Evolutionary conservation across 768 basidiomycete species (phyloP).

Genomic region (Leucocoprinus leucothites): DNA sequence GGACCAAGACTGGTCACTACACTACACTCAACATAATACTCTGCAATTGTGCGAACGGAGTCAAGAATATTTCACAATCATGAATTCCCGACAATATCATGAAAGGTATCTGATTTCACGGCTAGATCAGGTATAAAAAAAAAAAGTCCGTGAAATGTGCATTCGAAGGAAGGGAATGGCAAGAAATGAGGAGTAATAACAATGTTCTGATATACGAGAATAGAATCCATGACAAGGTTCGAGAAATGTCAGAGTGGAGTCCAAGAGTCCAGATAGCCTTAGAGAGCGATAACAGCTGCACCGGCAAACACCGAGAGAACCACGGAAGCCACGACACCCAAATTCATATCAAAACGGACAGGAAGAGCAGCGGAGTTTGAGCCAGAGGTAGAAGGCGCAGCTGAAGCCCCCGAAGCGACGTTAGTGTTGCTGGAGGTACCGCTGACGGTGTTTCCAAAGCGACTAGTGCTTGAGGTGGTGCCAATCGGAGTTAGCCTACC

Average conservation of each 20-base stretch:
- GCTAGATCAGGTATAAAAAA: no score
- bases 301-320: constrained; percentile 43
- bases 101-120: no score
- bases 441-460: constrained; percentile 18
- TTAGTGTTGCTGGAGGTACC: constrained; percentile 14
- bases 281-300: constrained; percentile 42
- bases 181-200: neutral
- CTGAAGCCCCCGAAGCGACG: constrained; percentile 7
- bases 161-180: neutral
- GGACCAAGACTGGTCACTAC: constrained; percentile 4
- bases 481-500: neutral
- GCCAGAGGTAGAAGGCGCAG: constrained; percentile 17
- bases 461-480: constrained; percentile 8
- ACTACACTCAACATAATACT: neutral
- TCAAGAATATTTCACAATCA: no score
- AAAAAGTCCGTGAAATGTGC: constrained; percentile 1
- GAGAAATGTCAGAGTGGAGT: neutral
- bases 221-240: neutral
- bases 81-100: no score
- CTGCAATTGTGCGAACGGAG: neutral
- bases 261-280: constrained; percentile 13
- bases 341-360: constrained; percentile 25
- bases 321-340: constrained; percentile 9
- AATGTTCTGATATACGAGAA: constrained; percentile 1
- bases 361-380: constrained; percentile 28